phyloP scores from a whole-genome alignment of 176 grass and related monocot species.

The Paspalum vaginatum region DNA sequence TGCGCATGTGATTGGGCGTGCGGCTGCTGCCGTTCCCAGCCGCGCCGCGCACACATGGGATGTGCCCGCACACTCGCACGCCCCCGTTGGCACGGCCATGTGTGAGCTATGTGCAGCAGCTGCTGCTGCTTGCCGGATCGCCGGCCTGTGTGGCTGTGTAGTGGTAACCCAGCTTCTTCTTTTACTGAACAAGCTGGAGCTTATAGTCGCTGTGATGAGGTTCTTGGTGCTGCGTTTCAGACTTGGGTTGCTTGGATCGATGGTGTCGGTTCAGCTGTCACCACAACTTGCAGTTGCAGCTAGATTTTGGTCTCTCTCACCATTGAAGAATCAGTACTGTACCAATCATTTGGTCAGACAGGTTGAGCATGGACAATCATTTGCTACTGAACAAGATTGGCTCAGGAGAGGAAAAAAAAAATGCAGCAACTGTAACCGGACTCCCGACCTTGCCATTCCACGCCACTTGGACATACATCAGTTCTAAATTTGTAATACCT shows the following conservation, averaged over 20 bases:
- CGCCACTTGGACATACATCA: too few species aligned
- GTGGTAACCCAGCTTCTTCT: neutral
- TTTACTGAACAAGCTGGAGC: neutral
- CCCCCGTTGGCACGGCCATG: neutral
- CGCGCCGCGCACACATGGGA: neutral
- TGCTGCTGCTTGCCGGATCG: neutral
- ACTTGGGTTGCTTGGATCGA: neutral
- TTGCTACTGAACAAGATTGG: neutral
- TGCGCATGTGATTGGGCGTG: constrained; percentile 28
- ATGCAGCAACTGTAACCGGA: too few species aligned
- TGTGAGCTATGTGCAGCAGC: neutral
- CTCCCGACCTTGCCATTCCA: neutral
- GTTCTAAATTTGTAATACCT: neutral
- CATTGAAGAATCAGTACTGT: neutral
- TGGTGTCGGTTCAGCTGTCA: too few species aligned
- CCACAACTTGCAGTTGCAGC: too few species aligned
- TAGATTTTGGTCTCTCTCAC: neutral
- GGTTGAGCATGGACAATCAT: neutral
- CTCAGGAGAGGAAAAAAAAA: too few species aligned
- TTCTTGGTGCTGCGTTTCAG: neutral
- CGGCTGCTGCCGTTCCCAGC: neutral
- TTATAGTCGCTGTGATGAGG: too few species aligned
- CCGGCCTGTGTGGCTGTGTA: too few species aligned
- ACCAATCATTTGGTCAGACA: neutral
- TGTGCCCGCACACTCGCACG: neutral